A percentile compares a stretch with the other conserved stretches of the same genome.
Evolutionary conservation across 164 flowering plant genomes (phyloP).

Genomic region (Dillenia turbinata): DNA sequence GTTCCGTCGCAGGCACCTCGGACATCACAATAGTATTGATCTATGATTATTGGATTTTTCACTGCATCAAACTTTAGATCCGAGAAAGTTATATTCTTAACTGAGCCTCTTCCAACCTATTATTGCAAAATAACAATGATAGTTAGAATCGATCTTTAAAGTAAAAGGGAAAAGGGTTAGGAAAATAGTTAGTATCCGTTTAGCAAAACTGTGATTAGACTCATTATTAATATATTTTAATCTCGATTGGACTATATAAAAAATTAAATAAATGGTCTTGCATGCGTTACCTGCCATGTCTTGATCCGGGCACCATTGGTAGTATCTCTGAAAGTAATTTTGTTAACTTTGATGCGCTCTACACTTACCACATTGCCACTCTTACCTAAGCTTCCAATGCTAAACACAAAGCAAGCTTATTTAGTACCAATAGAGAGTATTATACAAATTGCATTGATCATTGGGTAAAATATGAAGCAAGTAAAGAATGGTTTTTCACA

Average conservation of each 20-base stretch:
- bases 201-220: too few species aligned
- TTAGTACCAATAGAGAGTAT: too few species aligned
- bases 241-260: too few species aligned
- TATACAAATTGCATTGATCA: too few species aligned
- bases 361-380: conserved; percentile 36
- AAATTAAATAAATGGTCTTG: too few species aligned
- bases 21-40: conserved; percentile 36
- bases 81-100: conserved; percentile 21
- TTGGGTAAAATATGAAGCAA: too few species aligned
- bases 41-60: conserved; percentile 35
- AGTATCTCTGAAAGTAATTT: conserved; percentile 29
- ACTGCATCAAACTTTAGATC: conserved; percentile 19
- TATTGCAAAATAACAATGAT: too few species aligned
- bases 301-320: conserved; percentile 56
- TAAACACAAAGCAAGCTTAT: background rate
- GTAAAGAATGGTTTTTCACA: too few species aligned
- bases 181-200: too few species aligned
- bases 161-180: too few species aligned
- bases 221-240: too few species aligned
- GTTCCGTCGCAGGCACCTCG: conserved; percentile 18
- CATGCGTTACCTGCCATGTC: conserved; percentile 42
- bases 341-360: conserved; percentile 34
- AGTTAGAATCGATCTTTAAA: too few species aligned
- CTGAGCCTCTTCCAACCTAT: conserved; percentile 34
- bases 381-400: conserved; percentile 60